Base-by-base conservation (phyloP, 257 asterid species). In the Nicotiana obtusifolia region DNA sequence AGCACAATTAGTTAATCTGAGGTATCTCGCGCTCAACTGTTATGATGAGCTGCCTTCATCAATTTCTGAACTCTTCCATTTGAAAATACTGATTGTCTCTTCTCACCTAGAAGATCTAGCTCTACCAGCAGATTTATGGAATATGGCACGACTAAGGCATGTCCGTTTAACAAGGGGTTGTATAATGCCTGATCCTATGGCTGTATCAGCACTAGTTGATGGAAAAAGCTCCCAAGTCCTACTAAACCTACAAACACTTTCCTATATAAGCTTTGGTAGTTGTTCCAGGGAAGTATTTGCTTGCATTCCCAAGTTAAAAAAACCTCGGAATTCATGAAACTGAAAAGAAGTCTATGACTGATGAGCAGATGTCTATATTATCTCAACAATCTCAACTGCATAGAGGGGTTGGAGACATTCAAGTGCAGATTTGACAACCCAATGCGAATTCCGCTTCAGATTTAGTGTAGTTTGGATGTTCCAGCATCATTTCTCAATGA, bases 261-360 rank as follows among this genome's bases (percentile, higher is more conserved):
- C 86, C 0, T 80, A 69, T 2, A 10, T 80, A 28, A 61, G 86
- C 31, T 82, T 87, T 4, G 56, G 44, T n/a, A 80, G 81, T 77
- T 80, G 84, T 62, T 71, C 76, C 2, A 19, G 16, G 86, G 53
- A 30, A 5, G 52, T 82, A 16, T 84, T 82, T 71, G 35, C 24
- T 20, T 66, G 62, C 75, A 28, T 87, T 73, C 89, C 88, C n/a
- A 80, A 84, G 47, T 65, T 87, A 56, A 82, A 49, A 75, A 80
- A 80, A 20, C 31, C 31, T 87, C 28, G 81, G 81, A 62, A 33
- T 87, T 33, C 61, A 66, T 16, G 87, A 84, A 82, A 80, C 57
- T 9, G 86, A 82, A 66, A 86, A 83, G 15, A 86, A 84, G 44
- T 17, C 35, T 33, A 30, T 9, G 52, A 62, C 79, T 22, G 80